phyloP scores from a whole-genome alignment of 805 yeast genomes.

The Scheffersomyces stipitis region DNA sequence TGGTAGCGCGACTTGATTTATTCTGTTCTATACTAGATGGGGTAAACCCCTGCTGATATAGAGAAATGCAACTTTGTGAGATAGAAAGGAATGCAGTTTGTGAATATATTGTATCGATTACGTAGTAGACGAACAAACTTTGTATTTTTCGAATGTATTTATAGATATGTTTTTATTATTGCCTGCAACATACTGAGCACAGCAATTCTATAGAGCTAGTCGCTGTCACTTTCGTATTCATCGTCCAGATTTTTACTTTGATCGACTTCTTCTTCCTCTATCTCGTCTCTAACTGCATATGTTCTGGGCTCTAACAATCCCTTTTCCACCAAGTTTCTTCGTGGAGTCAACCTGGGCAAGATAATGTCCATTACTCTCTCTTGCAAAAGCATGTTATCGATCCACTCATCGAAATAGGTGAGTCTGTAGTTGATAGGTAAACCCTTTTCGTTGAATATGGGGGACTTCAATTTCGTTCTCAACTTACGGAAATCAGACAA shows the following conservation, averaged over 20 bases:
- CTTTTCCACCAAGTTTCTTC: constrained; percentile 42
- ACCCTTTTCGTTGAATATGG: constrained; percentile 15
- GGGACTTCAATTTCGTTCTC: constrained; percentile 36
- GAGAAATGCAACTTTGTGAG: too few relatives aligned
- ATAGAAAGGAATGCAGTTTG: too few relatives aligned
- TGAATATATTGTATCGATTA: too few relatives aligned
- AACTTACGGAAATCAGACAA: constrained; percentile 70
- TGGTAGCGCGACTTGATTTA: too few relatives aligned
- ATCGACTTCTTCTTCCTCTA: constrained; percentile 10
- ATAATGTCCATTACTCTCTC: constrained; percentile 72
- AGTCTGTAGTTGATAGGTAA: constrained; percentile 35
- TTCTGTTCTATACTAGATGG: too few relatives aligned
- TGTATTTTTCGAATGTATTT: too few relatives aligned
- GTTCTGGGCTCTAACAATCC: constrained; percentile 40
- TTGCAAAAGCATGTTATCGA: constrained; percentile 57
- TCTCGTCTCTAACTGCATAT: constrained; percentile 26
- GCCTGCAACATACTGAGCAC: too few relatives aligned
- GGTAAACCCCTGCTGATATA: too few relatives aligned
- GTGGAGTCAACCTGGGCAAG: constrained; percentile 57
- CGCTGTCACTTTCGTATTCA: constrained; percentile 39
- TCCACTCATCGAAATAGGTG: constrained; percentile 68
- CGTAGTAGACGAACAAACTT: too few relatives aligned
- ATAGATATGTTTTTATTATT: too few relatives aligned
- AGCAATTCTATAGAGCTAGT: too few relatives aligned
- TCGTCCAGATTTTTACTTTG: constrained; percentile 6